Conservation (phyloP, 2,329 filamentous ascomycete species). For the Exophiala spinifera region DNA sequence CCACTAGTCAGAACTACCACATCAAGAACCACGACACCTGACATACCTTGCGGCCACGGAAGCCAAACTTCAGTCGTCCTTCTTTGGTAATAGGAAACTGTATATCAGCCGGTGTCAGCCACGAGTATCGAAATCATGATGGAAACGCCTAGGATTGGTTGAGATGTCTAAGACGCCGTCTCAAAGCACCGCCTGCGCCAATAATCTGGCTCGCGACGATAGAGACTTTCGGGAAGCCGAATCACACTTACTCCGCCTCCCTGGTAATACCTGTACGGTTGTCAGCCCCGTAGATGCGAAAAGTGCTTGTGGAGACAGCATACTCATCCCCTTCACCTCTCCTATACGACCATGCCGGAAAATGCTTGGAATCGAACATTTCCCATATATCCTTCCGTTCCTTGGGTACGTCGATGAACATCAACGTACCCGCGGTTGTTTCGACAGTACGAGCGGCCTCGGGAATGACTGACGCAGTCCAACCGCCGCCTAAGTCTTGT, state of each 20-base stretch:
- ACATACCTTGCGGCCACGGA: constrained; percentile 24
- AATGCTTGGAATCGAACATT: constrained; percentile 36
- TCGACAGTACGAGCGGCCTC: constrained; percentile 34
- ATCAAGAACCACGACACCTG: not conserved
- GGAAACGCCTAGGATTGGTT: too few species aligned
- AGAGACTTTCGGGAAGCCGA: too few species aligned
- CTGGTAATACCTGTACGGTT: constrained; percentile 15
- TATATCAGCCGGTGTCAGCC: too few species aligned
- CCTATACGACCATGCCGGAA: constrained; percentile 35
- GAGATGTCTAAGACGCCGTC: too few species aligned
- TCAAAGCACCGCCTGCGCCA: not conserved
- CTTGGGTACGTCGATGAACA: constrained; percentile 36
- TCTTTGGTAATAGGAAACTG: constrained; percentile 25
- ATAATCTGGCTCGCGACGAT: too few species aligned
- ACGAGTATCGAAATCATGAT: too few species aligned
- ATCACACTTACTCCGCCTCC: constrained; percentile 22
- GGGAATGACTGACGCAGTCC: constrained; percentile 33
- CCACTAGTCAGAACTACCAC: not conserved
- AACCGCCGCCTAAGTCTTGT: constrained; percentile 28
- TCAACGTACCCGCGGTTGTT: constrained; percentile 39
- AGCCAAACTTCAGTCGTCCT: constrained; percentile 31
- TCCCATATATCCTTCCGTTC: constrained; percentile 35
- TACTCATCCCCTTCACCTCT: constrained; percentile 18
- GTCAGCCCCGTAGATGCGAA: not conserved
- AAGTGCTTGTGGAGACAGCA: not conserved